Evolutionary conservation across 345 rosid genomes (phyloP).

Genomic region (Gossypium stocksii): DNA sequence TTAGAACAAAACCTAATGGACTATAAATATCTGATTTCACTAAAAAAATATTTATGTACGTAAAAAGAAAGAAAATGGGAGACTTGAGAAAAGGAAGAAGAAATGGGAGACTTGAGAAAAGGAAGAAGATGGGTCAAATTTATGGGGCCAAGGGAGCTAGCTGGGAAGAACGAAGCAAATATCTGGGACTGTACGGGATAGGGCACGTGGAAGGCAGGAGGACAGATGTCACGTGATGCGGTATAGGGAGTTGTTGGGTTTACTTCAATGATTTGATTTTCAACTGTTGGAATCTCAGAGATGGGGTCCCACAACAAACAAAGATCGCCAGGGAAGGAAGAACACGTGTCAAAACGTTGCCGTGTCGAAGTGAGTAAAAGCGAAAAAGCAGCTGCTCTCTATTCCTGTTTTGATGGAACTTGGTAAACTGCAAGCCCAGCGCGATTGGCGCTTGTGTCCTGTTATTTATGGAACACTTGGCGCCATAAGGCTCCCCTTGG

Average conservation of each 20-base stretch:
- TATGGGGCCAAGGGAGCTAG: background rate
- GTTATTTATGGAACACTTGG: background rate
- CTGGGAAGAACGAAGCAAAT: background rate
- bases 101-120: too few relatives aligned
- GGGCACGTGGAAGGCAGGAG: background rate
- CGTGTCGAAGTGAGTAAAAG: constrained; percentile 10
- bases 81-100: too few relatives aligned
- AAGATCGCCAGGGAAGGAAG: background rate
- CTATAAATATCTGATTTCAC: too few relatives aligned
- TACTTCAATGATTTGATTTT: background rate
- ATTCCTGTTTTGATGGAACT: background rate
- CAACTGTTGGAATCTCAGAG: constrained; percentile 14
- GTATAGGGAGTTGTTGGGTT: background rate
- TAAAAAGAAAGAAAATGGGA: too few relatives aligned
- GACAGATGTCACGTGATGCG: background rate
- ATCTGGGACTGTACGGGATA: background rate
- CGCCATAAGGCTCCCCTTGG: background rate
- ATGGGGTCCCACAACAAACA: constrained; percentile 2
- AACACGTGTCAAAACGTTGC: constrained; percentile 23
- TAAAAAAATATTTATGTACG: too few relatives aligned
- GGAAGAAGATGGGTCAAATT: background rate
- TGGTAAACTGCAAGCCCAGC: constrained; percentile 11
- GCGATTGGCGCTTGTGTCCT: background rate
- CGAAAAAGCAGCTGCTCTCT: background rate
- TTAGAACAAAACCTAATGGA: too few relatives aligned